Evolutionary conservation across 2,329 filamentous ascomycete species (phyloP), one percentile per base, ranked within the genome.

Genomic region (Drechslerella stenobrocha): DNA sequence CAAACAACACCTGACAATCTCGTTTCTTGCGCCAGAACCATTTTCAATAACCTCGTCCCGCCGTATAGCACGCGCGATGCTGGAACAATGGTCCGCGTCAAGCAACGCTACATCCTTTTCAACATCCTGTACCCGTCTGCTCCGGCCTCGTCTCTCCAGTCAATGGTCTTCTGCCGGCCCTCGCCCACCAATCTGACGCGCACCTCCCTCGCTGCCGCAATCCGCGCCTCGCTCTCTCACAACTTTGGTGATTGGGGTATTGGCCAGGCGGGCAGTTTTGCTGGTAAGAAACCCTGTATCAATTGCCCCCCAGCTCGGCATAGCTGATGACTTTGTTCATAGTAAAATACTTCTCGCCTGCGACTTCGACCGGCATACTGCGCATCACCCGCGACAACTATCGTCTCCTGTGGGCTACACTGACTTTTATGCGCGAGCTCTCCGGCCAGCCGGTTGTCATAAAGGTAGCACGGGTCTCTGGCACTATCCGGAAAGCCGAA

Each of bases 341-440:
- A 92, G 89, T 98, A 53, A 96, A 96, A 80, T 98, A 98, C 76
- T 81, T 95, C 52, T 96, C 90, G 0, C 81, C 85, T 2, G 88
- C 90, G n/a, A 98, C 93, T 0, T 95, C 89, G 3, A 98, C 92
- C 0, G 90, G 92, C 56, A 98, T 98, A 66, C 80, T 98, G 35
- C 84, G 88, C 70, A 89, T 91, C 70, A 84, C 89, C 2, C 85
- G 93, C 60, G 84, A 86, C 13, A 86, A 95, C 71, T 95, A 91
- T 75, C 83, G 89, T 46, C 82, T 96, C 70, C 86, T 96, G 2
- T 98, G 93, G 93, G 86, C 90, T 0, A 89, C 90, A 0, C 79
- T 98, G 53, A 89, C 89, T 0, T 88, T 90, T 72, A 87, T 93
- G 80, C 85, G 85, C 20, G 81, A 78, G 13, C 78, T 96, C 0